Conservation (phyloP, 2,329 filamentous ascomycete species). For the Venturia nashicola region DNA sequence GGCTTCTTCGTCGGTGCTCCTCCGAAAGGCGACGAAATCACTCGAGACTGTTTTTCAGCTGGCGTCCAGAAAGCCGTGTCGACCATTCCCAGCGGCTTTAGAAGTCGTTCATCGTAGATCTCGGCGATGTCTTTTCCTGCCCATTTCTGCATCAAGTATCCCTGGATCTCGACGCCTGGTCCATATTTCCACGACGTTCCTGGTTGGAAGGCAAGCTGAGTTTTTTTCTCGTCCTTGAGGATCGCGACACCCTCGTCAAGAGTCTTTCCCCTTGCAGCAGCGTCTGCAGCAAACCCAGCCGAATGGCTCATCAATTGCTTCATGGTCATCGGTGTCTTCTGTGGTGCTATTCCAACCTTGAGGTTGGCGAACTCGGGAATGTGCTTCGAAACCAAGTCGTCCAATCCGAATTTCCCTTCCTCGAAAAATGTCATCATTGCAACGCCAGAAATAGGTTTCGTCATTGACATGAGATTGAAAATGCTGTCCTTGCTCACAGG, state of each 20-base stretch:
- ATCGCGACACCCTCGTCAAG: neutral
- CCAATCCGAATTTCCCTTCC: no score
- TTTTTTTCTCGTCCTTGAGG: neutral
- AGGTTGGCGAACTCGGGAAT: slow-evolving; percentile 8
- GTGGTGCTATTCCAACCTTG: slow-evolving; percentile 1
- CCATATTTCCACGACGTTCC: slow-evolving; percentile 4
- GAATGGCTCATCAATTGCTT: slow-evolving; percentile 4
- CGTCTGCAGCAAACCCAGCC: neutral
- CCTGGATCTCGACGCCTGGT: slow-evolving; percentile 3
- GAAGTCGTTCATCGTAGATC: neutral
- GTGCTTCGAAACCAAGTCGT: slow-evolving; percentile 5
- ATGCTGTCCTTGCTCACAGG: neutral
- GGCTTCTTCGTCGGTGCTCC: neutral
- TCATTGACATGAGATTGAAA: slow-evolving; percentile 7
- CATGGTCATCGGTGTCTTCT: slow-evolving; percentile 6
- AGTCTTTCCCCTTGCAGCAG: neutral
- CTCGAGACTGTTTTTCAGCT: neutral
- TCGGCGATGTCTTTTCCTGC: slow-evolving; percentile 7
- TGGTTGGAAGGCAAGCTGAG: slow-evolving; percentile 4
- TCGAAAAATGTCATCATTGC: slow-evolving; percentile 7
- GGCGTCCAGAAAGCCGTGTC: slow-evolving; percentile 5
- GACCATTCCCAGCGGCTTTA: neutral
- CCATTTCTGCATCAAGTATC: slow-evolving; percentile 8
- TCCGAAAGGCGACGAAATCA: neutral
- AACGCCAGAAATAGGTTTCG: slow-evolving; percentile 2